Evolutionary conservation across 2,329 filamentous ascomycete species (phyloP), one percentile per base, ranked within the genome.

Genomic region (Fusarium mexicanum): DNA sequence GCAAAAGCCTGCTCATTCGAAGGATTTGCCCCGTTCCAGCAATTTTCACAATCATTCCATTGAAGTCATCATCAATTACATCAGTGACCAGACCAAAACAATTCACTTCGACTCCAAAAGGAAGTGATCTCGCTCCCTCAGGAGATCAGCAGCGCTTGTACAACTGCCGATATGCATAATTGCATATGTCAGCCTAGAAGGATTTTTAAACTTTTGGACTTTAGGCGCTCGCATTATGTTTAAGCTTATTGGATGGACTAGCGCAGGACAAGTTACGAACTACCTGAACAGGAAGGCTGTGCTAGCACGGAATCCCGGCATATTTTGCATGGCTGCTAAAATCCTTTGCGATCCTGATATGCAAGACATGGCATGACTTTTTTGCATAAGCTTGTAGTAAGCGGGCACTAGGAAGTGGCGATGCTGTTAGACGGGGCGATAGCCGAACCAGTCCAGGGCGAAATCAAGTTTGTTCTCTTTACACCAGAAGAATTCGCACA

Each of bases 391-490:
- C 2, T 29, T 0, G 20, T 2, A n/a, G 51, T 55, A 40, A 41
- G 51, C 24, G 24, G 24, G 51, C 14, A 40, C 18, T 18, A 18
- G 18, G 18, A 6, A 7, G 10, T 54, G 51, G 51, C 37, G 35
- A 40, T 40, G 51, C 20, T 12, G 4, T 18, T 3, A 29, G 14
- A 54, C n/a, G 13, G 10, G 20, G 35, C 11, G 9, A 29, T 22
- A 0, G 0, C n/a, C 35, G 18, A 17, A 54, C 10, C 5, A 26
- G n/a, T 2, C 5, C 5, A 17, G 3, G 35, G 10, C 14, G 6
- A 17, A n/a, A 54, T 6, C 33, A 54, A 29, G 18, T 6, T 3
- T 5, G 22, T 5, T 7, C 18, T 22, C 13, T 38, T 2, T 14
- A 17, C n/a, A 3, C 3, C 7, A 20, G 18, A 11, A 20, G 2